Base-by-base conservation (phyloP, 768 basidiomycete genomes). In the Calocybe indica region DNA sequence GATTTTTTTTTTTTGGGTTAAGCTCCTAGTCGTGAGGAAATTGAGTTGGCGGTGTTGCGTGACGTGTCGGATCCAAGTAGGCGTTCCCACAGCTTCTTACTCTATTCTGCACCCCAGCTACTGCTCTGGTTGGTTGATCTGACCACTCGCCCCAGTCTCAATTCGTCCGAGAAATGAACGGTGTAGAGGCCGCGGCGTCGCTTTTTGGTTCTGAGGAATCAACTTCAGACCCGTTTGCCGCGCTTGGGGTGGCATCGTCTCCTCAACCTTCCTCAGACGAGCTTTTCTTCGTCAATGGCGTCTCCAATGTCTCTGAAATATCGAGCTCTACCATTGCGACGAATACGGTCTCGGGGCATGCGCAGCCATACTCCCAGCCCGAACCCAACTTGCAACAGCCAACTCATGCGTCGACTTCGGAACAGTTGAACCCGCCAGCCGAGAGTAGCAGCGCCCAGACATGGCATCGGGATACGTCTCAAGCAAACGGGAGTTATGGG, bases 121-220 rank as follows among this genome's bases (percentile, higher is more conserved):
- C 22, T 2, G 2, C 22, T 22, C 22, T 22, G 22, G 22, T 22
- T 22, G 22, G 22, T 22, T 22, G 22, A 4, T 22, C 22, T 22
- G 22, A 4, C 22, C 22, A 22, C 22, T 22, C 22, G 22, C 22
- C 22, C 4, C 22, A 22, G 22, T 22, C 22, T 22, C 22, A 22
- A 22, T 22, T 22, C 22, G 22, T 22, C 22, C 22, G 22, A 22
- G 22, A 58, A 58, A 85, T 85, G 83, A 76, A 70, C 62, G 71
- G 73, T 55, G 79, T 84, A 48, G 86, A 88, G 71, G 82, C 85
- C 55, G 89, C 89, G 33, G 84, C 88, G 44, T 82, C 85, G 48
- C 83, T 92, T 40, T 92, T 92, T 71, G 85, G 81, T 52, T 66
- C 77, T 45, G 78, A 78, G 31, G 84, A 88, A 59, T 58, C 78